Evolutionary conservation across 2,329 filamentous ascomycete species (phyloP), one percentile per base, ranked within the genome.

Genomic region (Macrophomina tecta): DNA sequence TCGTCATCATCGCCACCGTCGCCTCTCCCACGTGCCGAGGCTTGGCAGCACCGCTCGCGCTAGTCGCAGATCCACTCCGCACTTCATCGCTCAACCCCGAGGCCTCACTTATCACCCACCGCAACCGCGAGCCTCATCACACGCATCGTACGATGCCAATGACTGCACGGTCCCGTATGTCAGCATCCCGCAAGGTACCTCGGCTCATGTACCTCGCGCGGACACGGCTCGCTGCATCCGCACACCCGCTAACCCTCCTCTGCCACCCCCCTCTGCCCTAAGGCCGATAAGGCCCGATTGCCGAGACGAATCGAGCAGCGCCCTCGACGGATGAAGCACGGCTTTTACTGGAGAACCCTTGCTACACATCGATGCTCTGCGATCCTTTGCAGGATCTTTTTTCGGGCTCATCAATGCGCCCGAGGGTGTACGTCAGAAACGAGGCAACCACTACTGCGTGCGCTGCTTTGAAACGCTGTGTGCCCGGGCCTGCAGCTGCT

Each of bases 391-490:
- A 30, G 46, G n/a, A 34, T 16, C 30, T 28, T 12, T 28, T 14
- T 28, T 36, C 56, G 48, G 30, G 5, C 58, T 36, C 28, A 32
- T 36, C 58, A 49, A 38, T 36, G 58, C 42, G 11, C 58, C 16
- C 14, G 23, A 23, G 32, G 46, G 28, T 9, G 18, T 28, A 38
- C 58, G 58, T 49, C 58, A 62, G 42, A 28, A 38, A 49, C 18
- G 23, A 62, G 58, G 58, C 58, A 45, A 30, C 40, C 42, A 61
- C 56, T 61, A 30, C 40, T 48, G n/a, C 49, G 49, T 52, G 49
- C 48, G 48, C 9, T 30, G 23, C 5, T 14, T 30, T 14, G 3
- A 51, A 51, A 16, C 16, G 23, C 18, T 51, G 11, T 23, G 48
- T 51, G 48, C 48, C 11, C 36, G 4, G 36, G 36, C 18, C 12